phyloP scores from a whole-genome alignment of 1,284 basidiomycete species.

The Ustilago shanxiensis region DNA sequence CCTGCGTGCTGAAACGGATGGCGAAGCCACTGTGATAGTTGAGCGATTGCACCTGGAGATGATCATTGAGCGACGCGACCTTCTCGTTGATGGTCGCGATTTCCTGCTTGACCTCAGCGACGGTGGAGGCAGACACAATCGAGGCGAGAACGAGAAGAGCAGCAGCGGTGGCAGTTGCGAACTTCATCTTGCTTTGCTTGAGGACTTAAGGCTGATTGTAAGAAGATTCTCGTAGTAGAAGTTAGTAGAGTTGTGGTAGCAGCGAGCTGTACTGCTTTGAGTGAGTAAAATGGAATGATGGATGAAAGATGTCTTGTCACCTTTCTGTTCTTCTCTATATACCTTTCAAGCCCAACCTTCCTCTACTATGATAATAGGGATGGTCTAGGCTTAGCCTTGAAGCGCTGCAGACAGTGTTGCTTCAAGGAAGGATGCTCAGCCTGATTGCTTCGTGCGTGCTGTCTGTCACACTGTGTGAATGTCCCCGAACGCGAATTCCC shows the following conservation, averaged over 20 bases:
- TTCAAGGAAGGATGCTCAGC: neutral
- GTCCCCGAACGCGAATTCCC: neutral
- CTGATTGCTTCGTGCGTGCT: neutral
- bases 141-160: constrained; percentile 15
- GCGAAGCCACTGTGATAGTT: constrained; percentile 9
- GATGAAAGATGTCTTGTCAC: neutral
- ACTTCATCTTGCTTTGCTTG: constrained; percentile 22
- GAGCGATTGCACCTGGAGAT: constrained; percentile 8
- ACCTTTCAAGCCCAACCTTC: neutral
- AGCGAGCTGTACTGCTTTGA: neutral
- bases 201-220: neutral
- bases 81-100: constrained; percentile 13
- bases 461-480: neutral
- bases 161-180: constrained; percentile 17
- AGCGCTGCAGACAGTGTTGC: neutral
- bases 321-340: neutral
- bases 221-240: neutral
- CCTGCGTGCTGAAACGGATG: constrained; percentile 7
- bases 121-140: constrained; percentile 6
- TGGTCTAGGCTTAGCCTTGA: too few relatives aligned
- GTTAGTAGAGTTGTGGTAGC: neutral
- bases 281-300: neutral
- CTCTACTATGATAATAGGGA: too few relatives aligned
- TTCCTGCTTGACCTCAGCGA: constrained; percentile 18
- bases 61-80: constrained; percentile 15